phyloP scores from a whole-genome alignment of 1,284 basidiomycete genomes.

The Cystobasidium pallidum region DNA sequence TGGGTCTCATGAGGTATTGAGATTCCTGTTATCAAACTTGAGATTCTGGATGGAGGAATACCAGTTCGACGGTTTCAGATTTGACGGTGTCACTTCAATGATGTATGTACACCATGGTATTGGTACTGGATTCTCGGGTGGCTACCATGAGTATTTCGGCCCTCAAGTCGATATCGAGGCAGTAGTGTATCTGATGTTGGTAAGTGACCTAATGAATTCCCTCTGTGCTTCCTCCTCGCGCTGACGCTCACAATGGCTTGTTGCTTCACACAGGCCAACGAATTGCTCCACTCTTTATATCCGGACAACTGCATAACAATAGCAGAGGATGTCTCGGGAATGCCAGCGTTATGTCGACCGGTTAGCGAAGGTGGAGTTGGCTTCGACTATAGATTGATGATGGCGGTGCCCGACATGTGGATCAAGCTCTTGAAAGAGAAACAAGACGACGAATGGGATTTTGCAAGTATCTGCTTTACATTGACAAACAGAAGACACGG shows the following conservation, averaged over 20 bases:
- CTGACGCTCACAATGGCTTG: neutral
- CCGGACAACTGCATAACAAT: slow-evolving; percentile 78
- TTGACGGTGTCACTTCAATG: slow-evolving; percentile 98
- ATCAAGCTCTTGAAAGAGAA: slow-evolving; percentile 97
- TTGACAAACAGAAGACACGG: slow-evolving; percentile 84
- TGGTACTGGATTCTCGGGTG: slow-evolving; percentile 94
- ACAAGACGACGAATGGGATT: slow-evolving; percentile 83
- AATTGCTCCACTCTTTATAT: slow-evolving; percentile 79
- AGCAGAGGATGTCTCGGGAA: slow-evolving; percentile 96
- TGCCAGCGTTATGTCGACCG: slow-evolving; percentile 89
- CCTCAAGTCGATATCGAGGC: slow-evolving; percentile 80
- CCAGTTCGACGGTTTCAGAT: slow-evolving; percentile 94
- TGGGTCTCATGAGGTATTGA: slow-evolving; percentile 85
- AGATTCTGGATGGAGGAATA: slow-evolving; percentile 95
- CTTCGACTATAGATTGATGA: slow-evolving; percentile 95
- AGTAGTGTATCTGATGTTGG: slow-evolving; percentile 94
- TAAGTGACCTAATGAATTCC: slow-evolving; percentile 58
- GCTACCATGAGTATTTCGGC: slow-evolving; percentile 98
- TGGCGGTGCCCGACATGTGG: slow-evolving; percentile 99
- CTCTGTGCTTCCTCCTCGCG: neutral
- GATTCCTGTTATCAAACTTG: slow-evolving; percentile 92
- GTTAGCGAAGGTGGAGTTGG: slow-evolving; percentile 84
- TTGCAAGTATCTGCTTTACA: slow-evolving; percentile 84
- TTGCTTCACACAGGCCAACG: slow-evolving; percentile 73
- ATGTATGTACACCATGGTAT: slow-evolving; percentile 98